These are phyloP conservation scores for Salix suchowensis DNA, from an alignment of 345 rosid species.

Conservation along the genomic window DNA sequence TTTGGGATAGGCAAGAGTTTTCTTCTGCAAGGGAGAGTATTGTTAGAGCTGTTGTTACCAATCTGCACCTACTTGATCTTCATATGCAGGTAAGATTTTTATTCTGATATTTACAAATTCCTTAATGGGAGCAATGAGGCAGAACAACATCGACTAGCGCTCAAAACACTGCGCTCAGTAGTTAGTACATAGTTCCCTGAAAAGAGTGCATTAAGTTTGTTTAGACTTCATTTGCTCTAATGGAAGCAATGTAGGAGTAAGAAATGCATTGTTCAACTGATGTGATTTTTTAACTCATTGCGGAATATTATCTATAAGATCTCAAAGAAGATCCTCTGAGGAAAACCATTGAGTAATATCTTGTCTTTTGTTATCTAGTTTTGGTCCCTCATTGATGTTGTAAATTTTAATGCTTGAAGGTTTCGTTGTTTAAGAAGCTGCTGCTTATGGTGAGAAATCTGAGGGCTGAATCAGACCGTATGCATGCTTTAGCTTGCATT, in stretches of 20 bases:
- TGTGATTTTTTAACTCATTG: not conserved
- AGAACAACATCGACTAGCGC: not conserved
- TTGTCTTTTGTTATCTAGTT: not conserved
- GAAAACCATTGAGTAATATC: no score
- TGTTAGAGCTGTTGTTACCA: conserved; percentile 91
- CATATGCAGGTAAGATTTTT: conserved; percentile 74
- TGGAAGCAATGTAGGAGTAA: not conserved
- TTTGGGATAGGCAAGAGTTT: conserved; percentile 98
- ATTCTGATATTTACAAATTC: not conserved
- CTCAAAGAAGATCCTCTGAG: not conserved
- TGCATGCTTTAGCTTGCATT: conserved; percentile 97
- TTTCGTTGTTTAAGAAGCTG: conserved; percentile 83
- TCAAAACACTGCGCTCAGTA: not conserved
- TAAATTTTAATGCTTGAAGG: conserved; percentile 45
- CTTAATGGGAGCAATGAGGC: not conserved
- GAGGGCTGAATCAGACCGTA: conserved; percentile 97
- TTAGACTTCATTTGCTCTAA: not conserved
- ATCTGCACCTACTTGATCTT: conserved; percentile 88
- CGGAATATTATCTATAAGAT: not conserved
- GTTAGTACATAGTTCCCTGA: not conserved
- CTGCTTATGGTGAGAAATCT: conserved; percentile 96
- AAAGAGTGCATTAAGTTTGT: not conserved
- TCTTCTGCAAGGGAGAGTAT: conserved; percentile 97
- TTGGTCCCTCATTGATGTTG: not conserved
- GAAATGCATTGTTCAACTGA: not conserved